Conservation (phyloP, 2,329 filamentous ascomycete genomes). For the Hypoxylon sp. region DNA sequence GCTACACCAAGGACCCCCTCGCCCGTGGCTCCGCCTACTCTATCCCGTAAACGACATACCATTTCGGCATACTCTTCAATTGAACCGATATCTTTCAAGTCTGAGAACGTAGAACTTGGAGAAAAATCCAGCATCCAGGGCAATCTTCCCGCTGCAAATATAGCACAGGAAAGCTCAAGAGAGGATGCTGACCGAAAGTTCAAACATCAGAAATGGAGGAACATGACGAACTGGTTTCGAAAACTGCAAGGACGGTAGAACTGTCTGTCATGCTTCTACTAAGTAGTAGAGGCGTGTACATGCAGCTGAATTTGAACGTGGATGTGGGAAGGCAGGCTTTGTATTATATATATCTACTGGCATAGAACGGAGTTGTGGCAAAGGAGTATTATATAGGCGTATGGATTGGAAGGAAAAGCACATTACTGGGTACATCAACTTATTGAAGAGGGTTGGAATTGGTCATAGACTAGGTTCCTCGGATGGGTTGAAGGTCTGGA, state of each 20-base stretch:
- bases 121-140: conserved; percentile 8
- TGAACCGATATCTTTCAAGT: conserved; percentile 23
- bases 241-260: conserved; percentile 46
- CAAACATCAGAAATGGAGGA: conserved; percentile 44
- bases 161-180: not conserved
- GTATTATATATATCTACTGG: conserved; percentile 23
- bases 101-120: conserved; percentile 9
- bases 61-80: conserved; percentile 38
- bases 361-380: conserved; percentile 28
- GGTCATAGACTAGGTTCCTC: conserved; percentile 7
- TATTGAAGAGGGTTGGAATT: conserved; percentile 7
- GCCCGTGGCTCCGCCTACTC: conserved; percentile 31
- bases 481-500: conserved; percentile 7
- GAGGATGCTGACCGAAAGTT: conserved; percentile 27
- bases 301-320: not conserved
- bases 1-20: conserved; percentile 13
- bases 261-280: conserved; percentile 21
- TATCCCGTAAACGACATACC: conserved; percentile 31
- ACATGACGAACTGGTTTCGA: conserved; percentile 46
- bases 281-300: not conserved
- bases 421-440: conserved; percentile 15
- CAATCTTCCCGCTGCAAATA: conserved; percentile 2
- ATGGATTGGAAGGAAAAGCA: conserved; percentile 15
- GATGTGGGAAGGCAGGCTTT: conserved; percentile 7
- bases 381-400: not conserved